Base-by-base conservation (phyloP, 2,329 filamentous ascomycete species). In the Exophiala viscosa region DNA sequence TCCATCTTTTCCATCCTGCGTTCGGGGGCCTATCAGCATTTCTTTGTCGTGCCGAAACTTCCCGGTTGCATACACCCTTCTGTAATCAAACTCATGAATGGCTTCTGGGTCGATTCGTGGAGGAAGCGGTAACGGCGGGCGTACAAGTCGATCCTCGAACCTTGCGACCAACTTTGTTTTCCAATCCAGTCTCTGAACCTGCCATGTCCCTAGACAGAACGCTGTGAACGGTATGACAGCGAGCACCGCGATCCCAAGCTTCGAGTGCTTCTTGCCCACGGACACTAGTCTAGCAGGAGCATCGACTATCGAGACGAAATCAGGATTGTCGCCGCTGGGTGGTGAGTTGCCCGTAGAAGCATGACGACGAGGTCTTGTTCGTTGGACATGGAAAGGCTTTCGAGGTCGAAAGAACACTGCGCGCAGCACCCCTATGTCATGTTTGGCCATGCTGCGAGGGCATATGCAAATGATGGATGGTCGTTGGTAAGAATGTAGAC, bases 1-100 rank as follows among this genome's bases (percentile, higher is more conserved):
- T 2, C 93, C 93, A 66, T 96, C 86, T 66, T 92, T 82, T 10
- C 92, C 92, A 58, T 99, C 92, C 57, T 84, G 81, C 75, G 96
- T 83, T 43, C 93, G 83, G 52, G 93, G 93, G 1, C 93, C 93
- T 54, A 99, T 84, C 47, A 99, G 78, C 91, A 99, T 99, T 76
- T 99, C 93, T 68, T 88, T 83, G 67, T 96, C 91, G 71, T 99
- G 93, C 35, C 87, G 76, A 62, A 90, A 84, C 50, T 71, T 75
- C 8, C 93, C 93, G 0, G 76, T 82, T 9, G 90, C 86, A 58
- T 82, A 80, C 45, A 99, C 88, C 50, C 89, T 82, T 55, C 93
- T 82, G 73, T 92, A 96, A 70, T 99, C 92, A 69, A 99, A 99
- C 34, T 95, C 90, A 60, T 83, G 76, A 61, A 96, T 80, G 8